A percentile compares a stretch with the other conserved stretches of the same genome.
Evolutionary conservation across 1,284 basidiomycete genomes (phyloP).

Genomic region (Cerrena zonata): DNA sequence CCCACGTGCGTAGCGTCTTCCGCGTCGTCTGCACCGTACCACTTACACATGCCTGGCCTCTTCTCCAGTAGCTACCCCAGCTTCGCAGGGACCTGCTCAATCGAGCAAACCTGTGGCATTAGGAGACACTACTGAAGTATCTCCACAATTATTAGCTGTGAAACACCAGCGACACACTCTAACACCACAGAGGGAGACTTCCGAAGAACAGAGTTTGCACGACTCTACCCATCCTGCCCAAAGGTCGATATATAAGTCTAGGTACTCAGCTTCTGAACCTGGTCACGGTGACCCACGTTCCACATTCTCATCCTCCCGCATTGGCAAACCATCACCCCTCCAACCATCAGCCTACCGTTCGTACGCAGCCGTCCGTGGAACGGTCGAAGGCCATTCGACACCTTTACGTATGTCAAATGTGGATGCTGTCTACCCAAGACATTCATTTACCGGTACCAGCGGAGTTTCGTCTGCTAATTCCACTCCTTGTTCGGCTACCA

Average conservation of each 20-base stretch:
- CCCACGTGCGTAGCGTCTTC: too few species aligned
- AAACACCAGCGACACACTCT: too few species aligned
- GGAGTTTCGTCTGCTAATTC: not conserved
- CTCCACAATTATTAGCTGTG: too few species aligned
- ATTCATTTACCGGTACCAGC: not conserved
- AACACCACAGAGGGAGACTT: too few species aligned
- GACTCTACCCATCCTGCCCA: not conserved
- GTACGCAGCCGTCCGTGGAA: not conserved
- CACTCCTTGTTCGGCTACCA: slow-evolving; percentile 1
- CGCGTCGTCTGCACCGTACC: too few species aligned
- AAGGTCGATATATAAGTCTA: not conserved
- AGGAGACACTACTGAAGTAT: too few species aligned
- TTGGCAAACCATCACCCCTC: not conserved
- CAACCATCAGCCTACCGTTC: not conserved
- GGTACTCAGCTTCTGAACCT: slow-evolving; percentile 1
- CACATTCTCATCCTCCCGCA: not conserved
- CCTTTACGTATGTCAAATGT: not conserved
- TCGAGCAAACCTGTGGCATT: too few species aligned
- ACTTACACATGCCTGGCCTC: too few species aligned
- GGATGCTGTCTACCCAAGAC: not conserved
- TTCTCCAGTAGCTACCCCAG: too few species aligned
- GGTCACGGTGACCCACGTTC: not conserved
- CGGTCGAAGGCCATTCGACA: not conserved
- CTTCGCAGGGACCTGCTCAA: too few species aligned
- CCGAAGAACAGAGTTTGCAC: too few species aligned